A percentile compares a stretch with the other conserved stretches of the same genome.
These are phyloP conservation scores for Cutaneotrichosporon mucoides DNA, from an alignment of 1,284 basidiomycete species.

Conservation along the genomic window DNA sequence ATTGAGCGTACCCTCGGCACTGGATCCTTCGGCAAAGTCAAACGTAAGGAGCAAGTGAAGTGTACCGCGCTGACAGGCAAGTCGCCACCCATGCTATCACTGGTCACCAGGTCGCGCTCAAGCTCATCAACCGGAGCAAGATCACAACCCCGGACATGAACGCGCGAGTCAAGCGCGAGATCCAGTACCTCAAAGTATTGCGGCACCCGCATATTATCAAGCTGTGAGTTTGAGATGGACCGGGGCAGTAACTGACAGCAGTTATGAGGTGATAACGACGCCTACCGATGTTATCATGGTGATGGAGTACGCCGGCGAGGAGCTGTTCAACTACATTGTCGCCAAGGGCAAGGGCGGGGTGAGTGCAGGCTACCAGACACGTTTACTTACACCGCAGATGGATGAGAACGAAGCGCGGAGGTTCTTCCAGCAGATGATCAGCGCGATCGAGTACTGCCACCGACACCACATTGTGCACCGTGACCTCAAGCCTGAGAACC, in stretches of 20 bases:
- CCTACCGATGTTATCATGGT: constrained; percentile 94
- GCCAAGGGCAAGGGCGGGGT: constrained; percentile 60
- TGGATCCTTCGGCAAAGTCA: constrained; percentile 97
- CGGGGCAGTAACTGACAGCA: constrained; percentile 40
- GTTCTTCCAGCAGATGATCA: constrained; percentile 96
- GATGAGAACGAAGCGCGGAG: constrained; percentile 73
- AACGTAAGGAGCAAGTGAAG: constrained; percentile 57
- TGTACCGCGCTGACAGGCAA: constrained; percentile 42
- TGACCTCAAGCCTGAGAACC: constrained; percentile 91
- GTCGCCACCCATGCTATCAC: constrained; percentile 93
- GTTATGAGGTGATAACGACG: constrained; percentile 92
- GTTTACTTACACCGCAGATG: constrained; percentile 56
- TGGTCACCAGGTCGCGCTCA: constrained; percentile 94
- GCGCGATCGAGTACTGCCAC: constrained; percentile 92
- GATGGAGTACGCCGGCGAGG: constrained; percentile 85
- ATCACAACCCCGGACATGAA: constrained; percentile 89
- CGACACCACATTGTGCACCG: constrained; percentile 91
- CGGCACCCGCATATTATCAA: constrained; percentile 95
- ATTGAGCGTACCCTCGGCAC: constrained; percentile 55
- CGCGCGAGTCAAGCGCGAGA: constrained; percentile 87
- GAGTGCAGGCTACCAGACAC: constrained; percentile 8
- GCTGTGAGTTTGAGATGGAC: constrained; percentile 57
- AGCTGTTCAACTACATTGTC: constrained; percentile 95
- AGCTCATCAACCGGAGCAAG: constrained; percentile 92
- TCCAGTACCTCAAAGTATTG: constrained; percentile 88